These are phyloP conservation scores for Stenogyne calaminthoides DNA, from an alignment of 305 asterid species.

Conservation along the genomic window DNA sequence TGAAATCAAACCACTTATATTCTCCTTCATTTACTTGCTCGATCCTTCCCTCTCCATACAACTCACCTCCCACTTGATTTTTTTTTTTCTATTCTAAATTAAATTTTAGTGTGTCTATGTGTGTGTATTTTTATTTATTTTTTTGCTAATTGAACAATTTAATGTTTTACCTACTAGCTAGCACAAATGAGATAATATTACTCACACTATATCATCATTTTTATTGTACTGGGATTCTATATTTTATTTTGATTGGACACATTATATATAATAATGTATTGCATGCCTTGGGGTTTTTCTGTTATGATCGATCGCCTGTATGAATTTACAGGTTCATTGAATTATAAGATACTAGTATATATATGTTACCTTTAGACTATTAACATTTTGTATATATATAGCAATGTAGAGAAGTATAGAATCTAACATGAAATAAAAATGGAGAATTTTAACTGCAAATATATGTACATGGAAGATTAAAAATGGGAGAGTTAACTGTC, in stretches of 20 bases:
- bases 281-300: too few relatives aligned
- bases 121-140: not conserved
- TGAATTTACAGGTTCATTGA: not conserved
- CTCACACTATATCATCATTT: not conserved
- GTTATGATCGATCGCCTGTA: not conserved
- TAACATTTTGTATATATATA: not conserved
- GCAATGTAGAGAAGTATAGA: too few relatives aligned
- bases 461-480: too few relatives aligned
- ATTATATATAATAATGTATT: not conserved
- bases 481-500: too few relatives aligned
- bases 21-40: slow-evolving; percentile 28
- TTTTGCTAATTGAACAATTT: not conserved
- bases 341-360: too few relatives aligned
- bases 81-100: not conserved
- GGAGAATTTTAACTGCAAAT: too few relatives aligned
- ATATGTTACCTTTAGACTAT: not conserved
- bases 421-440: too few relatives aligned
- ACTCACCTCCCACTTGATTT: slow-evolving; percentile 33
- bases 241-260: not conserved
- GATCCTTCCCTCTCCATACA: slow-evolving; percentile 30
- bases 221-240: not conserved
- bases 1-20: slow-evolving; percentile 36
- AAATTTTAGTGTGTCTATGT: not conserved
- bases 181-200: not conserved
- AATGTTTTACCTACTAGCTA: not conserved